A percentile compares a stretch with the other conserved stretches of the same genome.
These are phyloP conservation scores for Phellopilus nigrolimitatus DNA, from an alignment of 1,284 basidiomycete species.

Conservation along the genomic window DNA sequence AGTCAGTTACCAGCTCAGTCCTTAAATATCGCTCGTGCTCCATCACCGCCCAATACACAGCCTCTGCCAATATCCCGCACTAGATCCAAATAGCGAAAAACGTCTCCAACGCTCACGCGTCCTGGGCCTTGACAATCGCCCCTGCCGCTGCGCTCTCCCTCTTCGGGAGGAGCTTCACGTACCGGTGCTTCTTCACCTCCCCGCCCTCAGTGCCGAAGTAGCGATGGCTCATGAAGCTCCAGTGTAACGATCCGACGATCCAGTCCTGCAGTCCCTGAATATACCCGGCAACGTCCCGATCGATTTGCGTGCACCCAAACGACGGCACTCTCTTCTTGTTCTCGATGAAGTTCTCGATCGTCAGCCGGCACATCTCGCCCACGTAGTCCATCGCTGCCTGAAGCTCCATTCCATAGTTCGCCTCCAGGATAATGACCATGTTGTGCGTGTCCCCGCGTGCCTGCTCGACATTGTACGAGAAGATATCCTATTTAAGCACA, in stretches of 20 bases:
- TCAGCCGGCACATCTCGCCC: conserved; percentile 34
- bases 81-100: too few relatives aligned
- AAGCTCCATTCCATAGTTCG: conserved; percentile 29
- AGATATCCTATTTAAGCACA: conserved; percentile 34
- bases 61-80: too few relatives aligned
- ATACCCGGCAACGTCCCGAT: conserved; percentile 32
- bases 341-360: conserved; percentile 34
- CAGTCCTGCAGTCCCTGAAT: conserved; percentile 35
- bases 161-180: conserved; percentile 19
- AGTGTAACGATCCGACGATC: conserved; percentile 39
- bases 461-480: conserved; percentile 42
- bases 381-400: conserved; percentile 39
- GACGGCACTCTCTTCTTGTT: conserved; percentile 32
- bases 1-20: too few relatives aligned
- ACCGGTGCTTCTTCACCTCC: conserved; percentile 17
- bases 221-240: conserved; percentile 33
- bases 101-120: conserved; percentile 1
- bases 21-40: too few relatives aligned
- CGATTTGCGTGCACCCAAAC: conserved; percentile 33
- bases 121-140: background rate
- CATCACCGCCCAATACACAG: too few relatives aligned
- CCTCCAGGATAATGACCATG: conserved; percentile 34
- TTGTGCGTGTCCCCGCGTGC: conserved; percentile 40
- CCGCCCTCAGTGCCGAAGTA: conserved; percentile 18
- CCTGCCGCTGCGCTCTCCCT: background rate